Percentiles rank a stretch among this genome's conserved stretches.
phyloP scores from a whole-genome alignment of 2,329 filamentous ascomycete species.

The Zymoseptoria brevis region DNA sequence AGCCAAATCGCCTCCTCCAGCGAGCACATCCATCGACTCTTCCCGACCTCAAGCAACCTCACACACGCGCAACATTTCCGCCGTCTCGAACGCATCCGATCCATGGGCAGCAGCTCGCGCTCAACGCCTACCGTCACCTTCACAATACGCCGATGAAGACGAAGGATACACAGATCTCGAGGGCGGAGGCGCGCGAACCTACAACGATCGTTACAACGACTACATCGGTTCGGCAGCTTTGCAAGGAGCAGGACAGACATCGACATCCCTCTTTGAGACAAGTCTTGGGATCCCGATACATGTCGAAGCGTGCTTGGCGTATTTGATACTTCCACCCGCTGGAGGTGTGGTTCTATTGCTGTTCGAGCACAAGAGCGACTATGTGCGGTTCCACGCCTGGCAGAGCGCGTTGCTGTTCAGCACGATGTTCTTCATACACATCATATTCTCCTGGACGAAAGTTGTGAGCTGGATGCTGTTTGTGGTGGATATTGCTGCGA shows the following conservation, averaged over 20 bases:
- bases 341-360: constrained; percentile 79
- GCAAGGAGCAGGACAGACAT: constrained; percentile 9
- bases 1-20: constrained; percentile 63
- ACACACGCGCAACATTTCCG: constrained; percentile 22
- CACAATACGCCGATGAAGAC: constrained; percentile 24
- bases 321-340: constrained; percentile 73
- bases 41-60: constrained; percentile 30
- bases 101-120: constrained; percentile 34
- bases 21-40: constrained; percentile 50
- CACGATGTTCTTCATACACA: constrained; percentile 61
- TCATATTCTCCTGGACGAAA: constrained; percentile 77
- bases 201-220: constrained; percentile 23
- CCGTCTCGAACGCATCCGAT: constrained; percentile 29
- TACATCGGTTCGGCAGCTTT: constrained; percentile 24
- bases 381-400: constrained; percentile 96
- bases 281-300: constrained; percentile 79
- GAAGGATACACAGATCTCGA: constrained; percentile 26
- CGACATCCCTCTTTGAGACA: constrained; percentile 62
- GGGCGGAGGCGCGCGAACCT: constrained; percentile 15
- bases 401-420: constrained; percentile 45
- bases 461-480: constrained; percentile 81
- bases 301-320: constrained; percentile 84
- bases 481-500: constrained; percentile 63
- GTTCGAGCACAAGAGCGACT: constrained; percentile 90
- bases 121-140: constrained; percentile 34